phyloP scores from a whole-genome alignment of 768 basidiomycete species.

The Boletus eberwhitei region DNA sequence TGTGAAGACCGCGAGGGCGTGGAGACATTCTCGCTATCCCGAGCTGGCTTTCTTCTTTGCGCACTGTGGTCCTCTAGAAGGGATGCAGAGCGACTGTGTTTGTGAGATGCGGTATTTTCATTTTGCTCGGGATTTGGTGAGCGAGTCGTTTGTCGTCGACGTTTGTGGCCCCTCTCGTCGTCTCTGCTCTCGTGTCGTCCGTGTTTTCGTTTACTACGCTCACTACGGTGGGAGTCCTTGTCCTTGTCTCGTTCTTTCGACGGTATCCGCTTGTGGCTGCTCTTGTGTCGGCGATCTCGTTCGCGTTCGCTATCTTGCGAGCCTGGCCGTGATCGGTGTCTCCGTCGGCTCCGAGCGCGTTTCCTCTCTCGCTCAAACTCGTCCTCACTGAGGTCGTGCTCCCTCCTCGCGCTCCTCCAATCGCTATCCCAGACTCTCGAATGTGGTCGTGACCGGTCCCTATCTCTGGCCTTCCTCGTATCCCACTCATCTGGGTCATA shows the following conservation, averaged over 20 bases:
- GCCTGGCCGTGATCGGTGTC: constrained; percentile 30
- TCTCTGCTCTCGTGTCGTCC: constrained; percentile 23
- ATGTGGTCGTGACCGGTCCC: constrained; percentile 46
- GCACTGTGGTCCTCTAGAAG: constrained; percentile 9
- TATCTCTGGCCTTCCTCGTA: constrained; percentile 37
- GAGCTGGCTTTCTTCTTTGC: constrained; percentile 1
- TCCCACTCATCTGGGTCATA: constrained; percentile 29
- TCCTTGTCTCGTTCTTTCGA: constrained; percentile 14
- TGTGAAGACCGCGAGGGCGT: constrained; percentile 31
- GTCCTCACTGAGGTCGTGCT: constrained; percentile 40
- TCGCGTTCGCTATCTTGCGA: constrained; percentile 22
- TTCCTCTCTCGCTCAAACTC: constrained; percentile 20
- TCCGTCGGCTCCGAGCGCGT: constrained; percentile 20
- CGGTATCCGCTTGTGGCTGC: constrained; percentile 20
- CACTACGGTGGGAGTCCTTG: constrained; percentile 10
- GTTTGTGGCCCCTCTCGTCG: constrained; percentile 15
- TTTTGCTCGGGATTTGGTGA: constrained; percentile 13
- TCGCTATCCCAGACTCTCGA: constrained; percentile 41
- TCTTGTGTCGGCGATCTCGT: constrained; percentile 21
- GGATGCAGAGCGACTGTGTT: constrained; percentile 15
- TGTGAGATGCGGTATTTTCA: constrained; percentile 3
- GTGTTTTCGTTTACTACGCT: constrained; percentile 24
- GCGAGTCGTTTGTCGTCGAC: constrained; percentile 20
- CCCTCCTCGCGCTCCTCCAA: constrained; percentile 42
- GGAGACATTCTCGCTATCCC: constrained; percentile 8